A percentile compares a stretch with the other conserved stretches of the same genome.
phyloP scores from a whole-genome alignment of 495 filamentous ascomycete genomes.

The Amphirosellinia nigrospora region DNA sequence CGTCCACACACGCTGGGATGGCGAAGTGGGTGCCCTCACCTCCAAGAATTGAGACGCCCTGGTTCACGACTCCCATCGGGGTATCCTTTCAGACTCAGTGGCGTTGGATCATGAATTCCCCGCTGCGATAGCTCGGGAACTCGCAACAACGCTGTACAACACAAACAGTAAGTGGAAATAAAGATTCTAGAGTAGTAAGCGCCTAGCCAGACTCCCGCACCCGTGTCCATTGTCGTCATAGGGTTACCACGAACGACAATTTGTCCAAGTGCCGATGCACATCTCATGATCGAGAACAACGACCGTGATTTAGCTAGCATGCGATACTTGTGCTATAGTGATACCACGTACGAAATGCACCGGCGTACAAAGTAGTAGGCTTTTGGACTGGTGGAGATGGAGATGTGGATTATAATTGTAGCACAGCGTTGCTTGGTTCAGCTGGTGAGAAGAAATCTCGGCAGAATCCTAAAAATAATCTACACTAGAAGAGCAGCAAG shows the following conservation, averaged over 20 bases:
- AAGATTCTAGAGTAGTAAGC: constrained; percentile 18
- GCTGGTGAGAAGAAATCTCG: neutral
- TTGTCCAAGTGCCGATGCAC: neutral
- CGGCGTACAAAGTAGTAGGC: neutral
- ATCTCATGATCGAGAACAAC: neutral
- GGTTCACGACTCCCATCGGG: neutral
- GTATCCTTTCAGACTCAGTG: neutral
- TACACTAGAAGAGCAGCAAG: no score
- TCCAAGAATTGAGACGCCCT: neutral
- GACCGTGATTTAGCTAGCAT: neutral
- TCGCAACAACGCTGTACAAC: neutral
- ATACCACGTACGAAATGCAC: neutral
- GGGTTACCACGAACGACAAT: neutral
- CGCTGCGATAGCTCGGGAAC: neutral
- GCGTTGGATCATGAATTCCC: neutral
- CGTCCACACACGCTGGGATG: neutral
- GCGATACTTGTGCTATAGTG: no score
- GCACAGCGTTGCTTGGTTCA: no score
- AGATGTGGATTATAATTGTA: no score
- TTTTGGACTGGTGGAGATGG: neutral
- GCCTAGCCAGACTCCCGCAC: neutral
- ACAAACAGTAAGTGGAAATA: constrained; percentile 17
- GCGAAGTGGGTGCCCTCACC: neutral
- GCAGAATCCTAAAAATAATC: constrained; percentile 10
- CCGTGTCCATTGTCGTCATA: neutral